Evolutionary conservation across 169 alveolate genomes (phyloP), one percentile per base, ranked within the genome.

Genomic region (Plasmodium coatneyi): DNA sequence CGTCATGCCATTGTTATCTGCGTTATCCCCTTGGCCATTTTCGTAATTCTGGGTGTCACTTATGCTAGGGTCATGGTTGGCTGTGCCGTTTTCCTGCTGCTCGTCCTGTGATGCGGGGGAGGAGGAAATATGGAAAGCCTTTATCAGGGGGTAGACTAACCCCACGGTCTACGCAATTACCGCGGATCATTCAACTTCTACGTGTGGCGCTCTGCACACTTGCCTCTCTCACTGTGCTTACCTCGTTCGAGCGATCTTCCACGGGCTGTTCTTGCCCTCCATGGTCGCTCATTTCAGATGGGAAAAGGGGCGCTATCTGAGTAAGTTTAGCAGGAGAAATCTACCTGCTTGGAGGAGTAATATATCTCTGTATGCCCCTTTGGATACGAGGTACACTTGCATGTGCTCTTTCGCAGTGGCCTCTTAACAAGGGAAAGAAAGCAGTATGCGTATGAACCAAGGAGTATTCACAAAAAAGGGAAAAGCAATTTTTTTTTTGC

Each of bases 231-330:
- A 22, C 12, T 43, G 25, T 71, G 3, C 84, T 78, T 83, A 83
- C 92, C 28, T 39, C 71, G 43, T 52, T 86, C 76, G 49, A 25
- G 71, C 66, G 56, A 86, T 86, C 93, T 71, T 83, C 92, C 56
- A 86, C 32, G 66, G 80, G 41, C 22, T 86, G 80, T 34, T 86
- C 92, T 71, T 14, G n/a, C n/a, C 80, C 74, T 54, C n/a, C 86
- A 86, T 86, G 76, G 39, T 86, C 43, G 43, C 71, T 70, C 93
- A 86, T 86, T 60, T 72, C 80, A 86, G 70, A 52, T n/a, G 34
- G 82, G 49, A 32, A n/a, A 86, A 19, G 70, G 70, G 16, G 41
- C 60, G 60, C 60, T 14, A 49, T 49, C 22, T 49, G 19, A 14
- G 22, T 49, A 49, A 3, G 60, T 49, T 49, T 49, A 16, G n/a